Conservation (phyloP, 805 yeast genomes). For the Metschnikowia hibisci region DNA sequence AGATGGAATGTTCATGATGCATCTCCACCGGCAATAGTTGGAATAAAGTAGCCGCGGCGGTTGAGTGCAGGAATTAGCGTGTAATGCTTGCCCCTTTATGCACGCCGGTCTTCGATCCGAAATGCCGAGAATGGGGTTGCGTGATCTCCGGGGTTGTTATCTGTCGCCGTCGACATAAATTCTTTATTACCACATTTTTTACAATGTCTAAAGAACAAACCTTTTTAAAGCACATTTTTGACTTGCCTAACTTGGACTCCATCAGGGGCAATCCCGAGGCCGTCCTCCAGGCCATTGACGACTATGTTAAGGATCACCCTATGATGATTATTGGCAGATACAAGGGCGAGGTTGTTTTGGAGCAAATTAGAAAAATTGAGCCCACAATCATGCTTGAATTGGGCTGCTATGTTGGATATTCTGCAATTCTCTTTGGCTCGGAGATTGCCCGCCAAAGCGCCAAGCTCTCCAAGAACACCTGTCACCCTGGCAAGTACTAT, state of each 20-base stretch:
- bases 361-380: constrained; percentile 19
- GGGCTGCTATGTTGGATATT: constrained; percentile 35
- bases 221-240: constrained; percentile 22
- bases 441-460: constrained; percentile 21
- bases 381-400: constrained; percentile 30
- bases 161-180: background rate
- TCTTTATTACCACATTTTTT: background rate
- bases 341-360: constrained; percentile 27
- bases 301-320: constrained; percentile 15
- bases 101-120: background rate
- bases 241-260: constrained; percentile 22
- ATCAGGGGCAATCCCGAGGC: constrained; percentile 30
- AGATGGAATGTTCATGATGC: background rate
- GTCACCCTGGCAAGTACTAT: constrained; percentile 26
- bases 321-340: constrained; percentile 32
- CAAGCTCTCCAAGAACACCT: constrained; percentile 4
- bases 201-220: constrained; percentile 23
- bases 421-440: constrained; percentile 33
- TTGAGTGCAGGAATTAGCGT: background rate
- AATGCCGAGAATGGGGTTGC: constrained; percentile 5
- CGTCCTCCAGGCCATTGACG: constrained; percentile 31
- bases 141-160: constrained; percentile 2
- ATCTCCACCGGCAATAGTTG: background rate
- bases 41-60: background rate
- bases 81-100: background rate